These are phyloP conservation scores for Vitis riparia DNA, from an alignment of 164 flowering plant species.

Conservation along the genomic window DNA sequence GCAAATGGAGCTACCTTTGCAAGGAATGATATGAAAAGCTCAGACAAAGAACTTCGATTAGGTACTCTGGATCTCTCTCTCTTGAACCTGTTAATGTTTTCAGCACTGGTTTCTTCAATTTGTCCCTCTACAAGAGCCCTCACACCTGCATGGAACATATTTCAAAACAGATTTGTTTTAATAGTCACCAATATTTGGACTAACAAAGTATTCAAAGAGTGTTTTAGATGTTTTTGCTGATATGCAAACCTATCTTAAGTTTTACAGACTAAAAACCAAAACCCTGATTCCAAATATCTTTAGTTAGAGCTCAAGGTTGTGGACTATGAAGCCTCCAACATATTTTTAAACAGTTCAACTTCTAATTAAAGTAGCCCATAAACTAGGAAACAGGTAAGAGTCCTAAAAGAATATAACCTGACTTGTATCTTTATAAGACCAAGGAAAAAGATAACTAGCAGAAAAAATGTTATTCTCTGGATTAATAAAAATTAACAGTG, in stretches of 20 bases:
- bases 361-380: background rate
- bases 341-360: background rate
- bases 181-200: background rate
- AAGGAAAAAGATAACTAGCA: background rate
- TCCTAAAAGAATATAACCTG: background rate
- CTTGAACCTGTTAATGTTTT: constrained; percentile 54
- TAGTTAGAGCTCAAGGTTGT: too few species aligned
- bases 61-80: constrained; percentile 27
- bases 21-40: constrained; percentile 74
- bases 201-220: background rate
- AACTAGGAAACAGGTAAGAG: background rate
- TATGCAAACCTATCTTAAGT: too few species aligned
- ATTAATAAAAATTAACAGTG: too few species aligned
- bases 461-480: too few species aligned
- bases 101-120: constrained; percentile 46
- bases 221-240: too few species aligned
- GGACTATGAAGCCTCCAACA: too few species aligned
- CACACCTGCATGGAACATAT: constrained; percentile 47
- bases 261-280: too few species aligned
- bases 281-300: too few species aligned
- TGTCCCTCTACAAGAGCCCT: constrained; percentile 48
- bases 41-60: constrained; percentile 66
- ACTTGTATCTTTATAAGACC: background rate
- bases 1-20: constrained; percentile 54
- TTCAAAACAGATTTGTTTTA: background rate